These are phyloP conservation scores for Primulina eburnea DNA, from an alignment of 257 asterid species.

Conservation along the genomic window DNA sequence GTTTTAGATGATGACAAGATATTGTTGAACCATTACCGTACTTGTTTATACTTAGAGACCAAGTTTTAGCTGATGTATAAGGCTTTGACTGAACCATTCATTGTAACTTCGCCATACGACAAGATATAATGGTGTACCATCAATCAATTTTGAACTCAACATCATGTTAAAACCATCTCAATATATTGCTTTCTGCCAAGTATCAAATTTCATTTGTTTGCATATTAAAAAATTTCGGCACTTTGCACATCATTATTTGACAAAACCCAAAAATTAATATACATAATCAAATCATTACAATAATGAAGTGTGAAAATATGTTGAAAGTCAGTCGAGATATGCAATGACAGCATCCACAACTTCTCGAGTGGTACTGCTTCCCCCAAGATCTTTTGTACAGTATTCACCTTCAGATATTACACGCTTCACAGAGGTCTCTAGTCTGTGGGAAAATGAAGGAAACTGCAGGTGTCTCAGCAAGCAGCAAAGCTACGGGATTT, in stretches of 20 bases:
- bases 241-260: neutral
- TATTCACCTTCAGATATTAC: conserved; percentile 67
- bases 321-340: conserved; percentile 44
- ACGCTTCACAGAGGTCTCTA: conserved; percentile 79
- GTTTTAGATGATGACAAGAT: neutral
- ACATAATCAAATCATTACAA: neutral
- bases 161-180: neutral
- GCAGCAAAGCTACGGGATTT: conserved; percentile 84
- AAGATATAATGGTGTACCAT: neutral
- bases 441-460: conserved; percentile 90
- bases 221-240: too few species aligned
- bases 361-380: conserved; percentile 80
- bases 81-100: neutral
- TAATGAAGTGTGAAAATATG: neutral
- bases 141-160: neutral
- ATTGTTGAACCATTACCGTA: neutral
- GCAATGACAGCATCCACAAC: conserved; percentile 84
- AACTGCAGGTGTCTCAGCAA: conserved; percentile 94
- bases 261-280: too few species aligned
- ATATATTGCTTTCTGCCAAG: neutral
- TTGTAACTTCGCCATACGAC: neutral
- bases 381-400: conserved; percentile 88
- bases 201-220: neutral
- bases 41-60: neutral
- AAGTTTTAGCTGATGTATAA: neutral